These are phyloP conservation scores for Colletotrichum sp. DNA, from an alignment of 2,329 filamentous ascomycete genomes.

Conservation along the genomic window DNA sequence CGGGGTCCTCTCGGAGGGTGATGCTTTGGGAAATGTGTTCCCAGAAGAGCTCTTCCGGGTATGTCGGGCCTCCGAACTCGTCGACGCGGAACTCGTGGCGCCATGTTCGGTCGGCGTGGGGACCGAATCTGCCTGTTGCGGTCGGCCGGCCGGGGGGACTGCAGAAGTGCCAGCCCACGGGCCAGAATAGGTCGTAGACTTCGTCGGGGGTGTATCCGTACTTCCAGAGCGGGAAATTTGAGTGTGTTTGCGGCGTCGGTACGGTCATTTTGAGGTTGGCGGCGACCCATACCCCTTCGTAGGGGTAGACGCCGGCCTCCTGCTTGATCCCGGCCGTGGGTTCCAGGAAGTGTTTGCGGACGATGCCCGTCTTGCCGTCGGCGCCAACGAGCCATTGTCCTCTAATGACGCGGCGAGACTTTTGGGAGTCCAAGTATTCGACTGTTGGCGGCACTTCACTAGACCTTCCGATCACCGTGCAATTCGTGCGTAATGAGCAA, in stretches of 20 bases:
- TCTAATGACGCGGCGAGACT: not conserved
- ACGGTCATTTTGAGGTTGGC: not conserved
- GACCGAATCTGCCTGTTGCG: not conserved
- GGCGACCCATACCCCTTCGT: not conserved
- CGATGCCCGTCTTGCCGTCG: not conserved
- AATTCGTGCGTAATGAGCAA: not conserved
- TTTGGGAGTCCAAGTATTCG: not conserved
- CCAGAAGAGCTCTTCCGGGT: not conserved
- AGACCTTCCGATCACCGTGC: not conserved
- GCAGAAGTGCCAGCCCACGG: not conserved
- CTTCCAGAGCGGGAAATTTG: not conserved
- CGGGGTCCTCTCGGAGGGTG: not conserved
- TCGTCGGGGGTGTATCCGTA: not conserved
- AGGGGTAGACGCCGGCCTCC: not conserved
- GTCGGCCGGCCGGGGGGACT: not conserved
- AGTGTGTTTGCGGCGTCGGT: not conserved
- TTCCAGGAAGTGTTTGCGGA: not conserved
- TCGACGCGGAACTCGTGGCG: not conserved
- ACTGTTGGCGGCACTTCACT: not conserved
- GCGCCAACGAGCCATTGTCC: not conserved
- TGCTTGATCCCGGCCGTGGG: not conserved
- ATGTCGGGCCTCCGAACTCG: not conserved
- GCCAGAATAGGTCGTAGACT: not conserved
- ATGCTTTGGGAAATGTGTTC: not conserved
- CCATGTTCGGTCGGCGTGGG: not conserved